A percentile compares a stretch with the other conserved stretches of the same genome.
Evolutionary conservation across 345 rosid genomes (phyloP).

Genomic region (Lumnitzera littorea): DNA sequence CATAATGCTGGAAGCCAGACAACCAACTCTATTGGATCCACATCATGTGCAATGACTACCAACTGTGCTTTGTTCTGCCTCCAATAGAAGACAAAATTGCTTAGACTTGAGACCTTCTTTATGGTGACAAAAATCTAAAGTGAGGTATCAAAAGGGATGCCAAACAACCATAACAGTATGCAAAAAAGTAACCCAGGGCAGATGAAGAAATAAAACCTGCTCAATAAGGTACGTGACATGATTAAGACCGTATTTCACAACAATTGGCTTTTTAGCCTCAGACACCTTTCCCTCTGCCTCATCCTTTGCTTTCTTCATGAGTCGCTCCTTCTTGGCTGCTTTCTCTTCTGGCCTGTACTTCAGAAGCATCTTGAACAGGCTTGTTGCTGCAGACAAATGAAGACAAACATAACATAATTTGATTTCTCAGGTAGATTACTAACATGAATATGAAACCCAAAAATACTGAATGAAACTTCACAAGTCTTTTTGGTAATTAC

Average conservation of each 20-base stretch:
- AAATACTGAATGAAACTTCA: too few species aligned
- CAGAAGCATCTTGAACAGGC: slow-evolving; percentile 55
- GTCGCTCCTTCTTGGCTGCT: slow-evolving; percentile 57
- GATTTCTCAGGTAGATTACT: too few species aligned
- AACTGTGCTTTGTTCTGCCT: slow-evolving; percentile 61
- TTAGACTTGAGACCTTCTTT: too few species aligned
- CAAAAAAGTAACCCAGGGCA: not conserved
- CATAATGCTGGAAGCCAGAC: slow-evolving; percentile 60
- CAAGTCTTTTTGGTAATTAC: too few species aligned
- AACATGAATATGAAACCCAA: not conserved
- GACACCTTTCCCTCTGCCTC: slow-evolving; percentile 57
- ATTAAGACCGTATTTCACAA: slow-evolving; percentile 67
- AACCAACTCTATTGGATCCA: slow-evolving; percentile 53
- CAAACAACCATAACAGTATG: not conserved
- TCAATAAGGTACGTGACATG: slow-evolving; percentile 71
- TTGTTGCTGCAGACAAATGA: slow-evolving; percentile 34
- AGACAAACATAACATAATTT: not conserved
- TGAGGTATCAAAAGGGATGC: too few species aligned
- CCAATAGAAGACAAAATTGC: too few species aligned
- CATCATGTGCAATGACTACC: slow-evolving; percentile 53
- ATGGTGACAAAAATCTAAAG: too few species aligned
- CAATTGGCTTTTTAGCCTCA: slow-evolving; percentile 60
- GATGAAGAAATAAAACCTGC: slow-evolving; percentile 29
- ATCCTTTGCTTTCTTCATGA: slow-evolving; percentile 47
- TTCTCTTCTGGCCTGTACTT: slow-evolving; percentile 68